Base-by-base conservation (phyloP, 2,329 filamentous ascomycete genomes). In the Curvularia eragrostidis region DNA sequence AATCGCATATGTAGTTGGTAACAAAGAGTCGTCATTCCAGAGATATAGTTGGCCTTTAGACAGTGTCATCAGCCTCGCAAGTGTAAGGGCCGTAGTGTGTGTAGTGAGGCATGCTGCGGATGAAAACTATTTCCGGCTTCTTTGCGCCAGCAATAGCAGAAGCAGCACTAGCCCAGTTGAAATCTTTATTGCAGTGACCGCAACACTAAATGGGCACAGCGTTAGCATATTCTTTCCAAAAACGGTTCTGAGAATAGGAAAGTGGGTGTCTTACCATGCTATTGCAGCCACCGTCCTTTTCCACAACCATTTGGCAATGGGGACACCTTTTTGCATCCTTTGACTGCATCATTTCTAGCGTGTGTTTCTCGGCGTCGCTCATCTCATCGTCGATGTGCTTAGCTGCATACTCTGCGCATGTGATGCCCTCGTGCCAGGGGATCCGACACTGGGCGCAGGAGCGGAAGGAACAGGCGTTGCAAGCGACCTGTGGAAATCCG, bases 201-300 rank as follows among this genome's bases (percentile, higher is more conserved):
- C 71, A 74, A 18, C 47, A 60, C 55, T 53, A 15, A 10, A 38
- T 15, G 4, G 0, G 9, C 12, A 15, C 10, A 8, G 1, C 15
- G 13, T 57, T 38, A 57, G 49, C 24, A 6, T 5, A 13, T 42
- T 5, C 13, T 15, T 13, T 42, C 5, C 19, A 7, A 23, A 23
- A 10, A 15, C n/a, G n/a, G 19, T 15, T 23, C 12, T 21, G 39
- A 21, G 12, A 5, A 13, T 12, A 23, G 19, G 39, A 23, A 15
- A 23, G 1, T 42, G 1, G 39, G 3, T 21, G 9, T n/a, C 43
- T 36, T 38, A 50, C 46, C 66, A 72, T 71, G 23, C 55, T 60
- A 30, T 68, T 51, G 34, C 71, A 73, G 0, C 71, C 71, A 1
- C 69, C 69, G 21, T 71, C 68, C 36, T 72, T 72, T 53, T 72